phyloP scores from a whole-genome alignment of 305 asterid genomes.

The Solanum hybrid region DNA sequence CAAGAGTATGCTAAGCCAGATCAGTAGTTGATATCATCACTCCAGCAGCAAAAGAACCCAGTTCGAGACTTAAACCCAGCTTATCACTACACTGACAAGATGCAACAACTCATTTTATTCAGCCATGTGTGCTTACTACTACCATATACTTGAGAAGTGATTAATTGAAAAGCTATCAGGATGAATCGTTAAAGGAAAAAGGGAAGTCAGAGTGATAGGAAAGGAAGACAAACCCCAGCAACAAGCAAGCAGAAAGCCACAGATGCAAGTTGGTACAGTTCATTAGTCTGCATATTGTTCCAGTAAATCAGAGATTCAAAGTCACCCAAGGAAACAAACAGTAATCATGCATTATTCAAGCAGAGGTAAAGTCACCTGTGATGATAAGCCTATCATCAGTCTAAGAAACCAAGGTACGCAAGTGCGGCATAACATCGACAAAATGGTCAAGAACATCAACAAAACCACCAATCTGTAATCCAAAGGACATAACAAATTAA shows the following conservation, averaged over 20 bases:
- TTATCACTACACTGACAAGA: conserved; percentile 62
- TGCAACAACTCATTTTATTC: conserved; percentile 10
- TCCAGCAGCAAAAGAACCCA: conserved; percentile 82
- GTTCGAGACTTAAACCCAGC: conserved; percentile 61
- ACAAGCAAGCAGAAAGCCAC: conserved; percentile 81
- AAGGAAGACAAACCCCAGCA: conserved; percentile 64
- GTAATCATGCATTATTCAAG: conserved; percentile 8
- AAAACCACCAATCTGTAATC: conserved; percentile 54
- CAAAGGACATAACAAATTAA: conserved; percentile 6
- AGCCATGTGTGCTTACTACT: not conserved
- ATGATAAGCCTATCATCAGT: conserved; percentile 72
- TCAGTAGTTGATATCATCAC: conserved; percentile 74
- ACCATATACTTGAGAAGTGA: not conserved
- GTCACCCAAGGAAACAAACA: conserved; percentile 8
- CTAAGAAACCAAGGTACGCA: conserved; percentile 68
- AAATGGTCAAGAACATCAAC: conserved; percentile 38
- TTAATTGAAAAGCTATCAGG: conserved; percentile 8
- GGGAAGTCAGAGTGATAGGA: conserved; percentile 7
- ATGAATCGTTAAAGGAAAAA: conserved; percentile 5
- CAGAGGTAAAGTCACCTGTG: conserved; percentile 44
- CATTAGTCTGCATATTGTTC: conserved; percentile 55
- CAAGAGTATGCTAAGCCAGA: conserved; percentile 64
- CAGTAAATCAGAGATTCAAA: conserved; percentile 22
- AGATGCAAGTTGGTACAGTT: conserved; percentile 72
- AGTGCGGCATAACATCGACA: conserved; percentile 49